Conservation (phyloP, 208 protist species). For the Acanthamoeba culbertsoni region DNA sequence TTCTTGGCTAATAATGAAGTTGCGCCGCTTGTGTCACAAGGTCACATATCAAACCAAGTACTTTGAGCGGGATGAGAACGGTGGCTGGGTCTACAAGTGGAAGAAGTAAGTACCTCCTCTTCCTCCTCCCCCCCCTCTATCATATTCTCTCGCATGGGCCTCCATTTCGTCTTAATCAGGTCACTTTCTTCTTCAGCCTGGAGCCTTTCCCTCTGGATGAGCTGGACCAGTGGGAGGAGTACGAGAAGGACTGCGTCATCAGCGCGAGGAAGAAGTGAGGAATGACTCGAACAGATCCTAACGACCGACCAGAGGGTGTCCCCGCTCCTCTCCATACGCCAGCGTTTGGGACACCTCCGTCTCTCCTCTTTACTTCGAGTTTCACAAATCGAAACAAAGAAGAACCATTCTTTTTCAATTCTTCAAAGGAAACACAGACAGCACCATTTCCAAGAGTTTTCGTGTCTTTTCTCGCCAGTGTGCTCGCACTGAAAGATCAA, state of each 20-base stretch:
- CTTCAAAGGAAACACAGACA: too few species aligned
- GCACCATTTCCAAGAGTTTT: too few species aligned
- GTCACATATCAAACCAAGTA: not conserved
- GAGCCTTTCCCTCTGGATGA: slow-evolving; percentile 22
- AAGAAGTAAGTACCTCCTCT: not conserved
- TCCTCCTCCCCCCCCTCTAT: not conserved
- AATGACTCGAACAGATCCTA: not conserved
- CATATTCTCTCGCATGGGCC: not conserved
- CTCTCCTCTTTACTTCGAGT: too few species aligned
- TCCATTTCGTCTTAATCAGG: not conserved
- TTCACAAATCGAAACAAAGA: too few species aligned
- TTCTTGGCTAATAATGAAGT: not conserved
- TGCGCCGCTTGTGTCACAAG: not conserved
- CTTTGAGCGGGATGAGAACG: slow-evolving; percentile 25
- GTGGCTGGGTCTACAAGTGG: slow-evolving; percentile 16
- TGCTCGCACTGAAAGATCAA: too few species aligned
- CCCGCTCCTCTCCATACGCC: not conserved
- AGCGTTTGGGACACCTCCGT: not conserved
- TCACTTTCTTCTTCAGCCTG: not conserved
- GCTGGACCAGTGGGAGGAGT: slow-evolving; percentile 27
- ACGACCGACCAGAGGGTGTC: not conserved
- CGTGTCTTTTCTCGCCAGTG: too few species aligned
- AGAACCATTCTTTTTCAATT: too few species aligned
- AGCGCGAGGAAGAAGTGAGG: slow-evolving; percentile 18
- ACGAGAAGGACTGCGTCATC: slow-evolving; percentile 6